Base-by-base conservation (phyloP, 1,284 basidiomycete species). In the Pterula multifida region DNA sequence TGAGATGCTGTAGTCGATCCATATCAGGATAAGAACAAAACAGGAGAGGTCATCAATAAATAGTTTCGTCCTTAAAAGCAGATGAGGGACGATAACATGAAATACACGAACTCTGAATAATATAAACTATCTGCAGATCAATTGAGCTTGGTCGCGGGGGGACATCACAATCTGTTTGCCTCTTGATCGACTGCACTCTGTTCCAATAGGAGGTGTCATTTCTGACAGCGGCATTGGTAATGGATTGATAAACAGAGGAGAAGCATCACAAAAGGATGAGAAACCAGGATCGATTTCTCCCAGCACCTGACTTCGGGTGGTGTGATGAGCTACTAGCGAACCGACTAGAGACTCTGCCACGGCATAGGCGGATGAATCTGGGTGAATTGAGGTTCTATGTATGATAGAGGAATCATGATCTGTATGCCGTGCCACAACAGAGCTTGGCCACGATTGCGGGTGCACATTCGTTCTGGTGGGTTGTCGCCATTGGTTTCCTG, bases 321-420 rank as follows among this genome's bases (percentile, higher is more conserved):
- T 19, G 17, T 42, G 39, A 42, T 42, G 39, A 9, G 39, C 39
- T 42, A 42, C 39, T 9, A 42, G 9, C 9, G 39, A 42, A 11
- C 17, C 39, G 9, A 42, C 39, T 11, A 42, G 39, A 6, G 39
- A 42, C 4, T 17, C 19, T 22, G 39, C 39, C 4, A 22, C 4
- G 39, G 39, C 17, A 17, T 42, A 42, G 39, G 39, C 39, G 21
- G 39, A 42, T 42, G 39, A 6, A 42, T 42, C 39, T n/a, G 39
- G 39, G 19, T 17, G 21, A 22, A 42, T 11, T 6, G 39, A 19
- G 21, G 39, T 22, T 42, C 39, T n/a, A 42, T 42, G 39, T n/a
- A 42, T 19, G 17, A 42, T 19, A 42, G 6, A 6, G 39, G 39
- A 17, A 22, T 42, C 39, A 17, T 42, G 39, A 17, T n/a, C 21